Percentiles rank a stretch among this genome's conserved stretches.
Conservation (phyloP, 2,329 filamentous ascomycete genomes). For the Aspergillus calidoustus region DNA sequence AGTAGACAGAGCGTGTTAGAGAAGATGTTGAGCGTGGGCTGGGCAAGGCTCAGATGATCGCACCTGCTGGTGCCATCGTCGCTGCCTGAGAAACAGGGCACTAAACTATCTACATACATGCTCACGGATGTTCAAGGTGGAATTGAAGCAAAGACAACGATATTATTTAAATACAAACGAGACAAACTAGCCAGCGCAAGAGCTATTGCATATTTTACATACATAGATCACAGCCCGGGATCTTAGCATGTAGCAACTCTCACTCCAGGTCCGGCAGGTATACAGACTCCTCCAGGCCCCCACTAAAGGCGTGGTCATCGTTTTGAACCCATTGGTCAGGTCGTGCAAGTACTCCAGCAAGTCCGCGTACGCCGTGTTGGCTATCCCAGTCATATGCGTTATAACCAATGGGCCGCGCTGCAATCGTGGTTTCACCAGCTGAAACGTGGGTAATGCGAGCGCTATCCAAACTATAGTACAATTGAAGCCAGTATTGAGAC, state of each 20-base stretch:
- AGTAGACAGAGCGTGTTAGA: background rate
- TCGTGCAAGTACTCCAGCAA: background rate
- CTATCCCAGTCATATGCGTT: background rate
- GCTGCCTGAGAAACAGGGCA: background rate
- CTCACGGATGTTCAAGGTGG: background rate
- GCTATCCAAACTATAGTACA: background rate
- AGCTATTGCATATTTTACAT: background rate
- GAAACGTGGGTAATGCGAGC: background rate
- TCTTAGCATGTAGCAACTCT: background rate
- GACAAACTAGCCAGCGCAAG: background rate
- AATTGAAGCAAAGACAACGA: background rate
- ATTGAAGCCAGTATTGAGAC: background rate
- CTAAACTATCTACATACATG: background rate
- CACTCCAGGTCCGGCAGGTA: background rate
- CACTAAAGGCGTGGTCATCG: slow-evolving; percentile 4
- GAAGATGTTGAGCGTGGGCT: background rate
- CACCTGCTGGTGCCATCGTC: background rate
- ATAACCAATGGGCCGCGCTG: background rate
- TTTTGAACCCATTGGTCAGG: background rate
- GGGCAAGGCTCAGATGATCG: background rate
- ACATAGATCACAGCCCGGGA: background rate
- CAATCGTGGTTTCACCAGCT: background rate
- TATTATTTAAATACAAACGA: too few relatives aligned
- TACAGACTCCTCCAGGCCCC: slow-evolving; percentile 2
- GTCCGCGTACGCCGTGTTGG: background rate